A percentile compares a stretch with the other conserved stretches of the same genome.
phyloP scores from a whole-genome alignment of 2,329 filamentous ascomycete species.

The Neobulgaria alba region DNA sequence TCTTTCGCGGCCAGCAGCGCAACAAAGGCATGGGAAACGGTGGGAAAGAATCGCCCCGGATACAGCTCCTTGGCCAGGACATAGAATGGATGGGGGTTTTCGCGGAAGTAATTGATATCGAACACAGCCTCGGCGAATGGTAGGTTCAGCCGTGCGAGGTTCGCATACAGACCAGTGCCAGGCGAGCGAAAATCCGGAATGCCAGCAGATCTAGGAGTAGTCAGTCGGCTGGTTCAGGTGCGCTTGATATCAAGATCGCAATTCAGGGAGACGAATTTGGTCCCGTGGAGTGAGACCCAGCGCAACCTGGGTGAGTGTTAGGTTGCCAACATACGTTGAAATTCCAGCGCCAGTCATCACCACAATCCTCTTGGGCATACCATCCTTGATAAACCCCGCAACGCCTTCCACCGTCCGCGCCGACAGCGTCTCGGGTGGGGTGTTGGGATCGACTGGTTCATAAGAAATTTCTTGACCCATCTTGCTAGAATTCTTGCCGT shows the following conservation, averaged over 20 bases:
- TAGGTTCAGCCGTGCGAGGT: conserved; percentile 76
- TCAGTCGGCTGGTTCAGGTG: too few species aligned
- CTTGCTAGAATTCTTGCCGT: conserved; percentile 31
- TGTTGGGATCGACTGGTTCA: conserved; percentile 53
- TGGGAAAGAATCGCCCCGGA: conserved; percentile 81
- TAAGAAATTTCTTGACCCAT: conserved; percentile 85
- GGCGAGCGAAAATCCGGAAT: conserved; percentile 94
- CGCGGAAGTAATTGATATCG: conserved; percentile 80
- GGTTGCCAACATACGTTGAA: conserved; percentile 48
- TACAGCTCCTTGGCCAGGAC: conserved; percentile 85
- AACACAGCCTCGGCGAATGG: conserved; percentile 91
- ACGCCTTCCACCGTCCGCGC: conserved; percentile 64
- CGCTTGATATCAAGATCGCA: too few species aligned
- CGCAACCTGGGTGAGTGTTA: too few species aligned
- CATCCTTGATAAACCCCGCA: conserved; percentile 71
- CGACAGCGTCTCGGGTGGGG: conserved; percentile 54
- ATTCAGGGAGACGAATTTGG: too few species aligned
- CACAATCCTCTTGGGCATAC: conserved; percentile 61
- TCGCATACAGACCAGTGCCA: conserved; percentile 87
- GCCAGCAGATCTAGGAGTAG: conserved; percentile 48
- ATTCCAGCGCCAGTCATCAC: conserved; percentile 91
- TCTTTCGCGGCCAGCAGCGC: conserved; percentile 71
- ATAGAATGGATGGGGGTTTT: conserved; percentile 85
- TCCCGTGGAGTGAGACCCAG: too few species aligned
- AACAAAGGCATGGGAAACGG: conserved; percentile 84